phyloP scores from a whole-genome alignment of 257 asterid genomes.

The Nicotiana otophora region DNA sequence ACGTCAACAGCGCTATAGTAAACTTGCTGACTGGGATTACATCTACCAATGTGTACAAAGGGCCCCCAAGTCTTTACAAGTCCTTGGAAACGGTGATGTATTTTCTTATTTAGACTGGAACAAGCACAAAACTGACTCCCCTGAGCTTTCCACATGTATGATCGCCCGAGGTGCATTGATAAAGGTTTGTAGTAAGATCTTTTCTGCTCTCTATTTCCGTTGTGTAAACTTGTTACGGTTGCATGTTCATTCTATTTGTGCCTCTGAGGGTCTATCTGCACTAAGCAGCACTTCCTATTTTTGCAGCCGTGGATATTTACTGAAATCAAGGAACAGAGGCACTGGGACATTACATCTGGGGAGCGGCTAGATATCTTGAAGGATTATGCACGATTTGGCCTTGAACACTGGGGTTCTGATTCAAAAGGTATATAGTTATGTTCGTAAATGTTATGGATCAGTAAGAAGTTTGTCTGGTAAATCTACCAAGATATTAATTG shows the following conservation, averaged over 20 bases:
- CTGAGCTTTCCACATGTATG: slow-evolving; percentile 87
- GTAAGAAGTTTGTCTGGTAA: neutral
- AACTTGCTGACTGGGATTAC: slow-evolving; percentile 92
- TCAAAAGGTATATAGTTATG: slow-evolving; percentile 54
- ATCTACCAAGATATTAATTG: neutral
- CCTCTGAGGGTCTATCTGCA: neutral
- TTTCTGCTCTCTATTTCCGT: neutral
- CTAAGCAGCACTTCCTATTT: slow-evolving; percentile 10
- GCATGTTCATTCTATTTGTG: neutral
- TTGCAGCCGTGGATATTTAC: slow-evolving; percentile 97
- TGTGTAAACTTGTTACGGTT: neutral
- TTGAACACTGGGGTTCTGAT: slow-evolving; percentile 98
- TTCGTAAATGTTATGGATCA: neutral
- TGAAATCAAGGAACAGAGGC: slow-evolving; percentile 96
- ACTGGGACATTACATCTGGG: slow-evolving; percentile 91
- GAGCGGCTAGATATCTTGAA: slow-evolving; percentile 73
- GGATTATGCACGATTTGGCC: slow-evolving; percentile 79
- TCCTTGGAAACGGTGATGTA: slow-evolving; percentile 91
- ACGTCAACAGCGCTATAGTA: slow-evolving; percentile 91
- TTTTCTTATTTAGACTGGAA: slow-evolving; percentile 88
- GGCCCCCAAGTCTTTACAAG: slow-evolving; percentile 67
- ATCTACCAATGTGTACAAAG: slow-evolving; percentile 56
- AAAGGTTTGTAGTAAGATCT: slow-evolving; percentile 48
- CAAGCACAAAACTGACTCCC: slow-evolving; percentile 63
- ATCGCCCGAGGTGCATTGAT: slow-evolving; percentile 88